Conservation (phyloP, 108 stramenopile genomes). For the Cyclotella choctawhatcheeana region DNA sequence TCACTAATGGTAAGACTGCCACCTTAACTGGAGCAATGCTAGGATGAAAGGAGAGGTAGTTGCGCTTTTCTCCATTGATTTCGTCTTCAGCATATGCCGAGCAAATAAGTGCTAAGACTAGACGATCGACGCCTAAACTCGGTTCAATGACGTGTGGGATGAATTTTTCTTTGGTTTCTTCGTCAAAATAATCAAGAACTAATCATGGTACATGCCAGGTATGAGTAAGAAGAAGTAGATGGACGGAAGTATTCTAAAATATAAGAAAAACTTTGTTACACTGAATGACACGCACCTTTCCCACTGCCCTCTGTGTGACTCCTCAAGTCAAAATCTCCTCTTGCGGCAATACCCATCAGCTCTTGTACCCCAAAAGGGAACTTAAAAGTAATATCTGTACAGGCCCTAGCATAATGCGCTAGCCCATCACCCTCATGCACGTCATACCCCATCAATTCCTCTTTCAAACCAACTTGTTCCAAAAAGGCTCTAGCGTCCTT, state of each 20-base stretch:
- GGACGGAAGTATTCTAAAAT: background rate
- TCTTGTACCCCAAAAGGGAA: conserved; percentile 97
- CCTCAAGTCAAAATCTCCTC: conserved; percentile 95
- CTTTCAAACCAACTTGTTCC: conserved; percentile 73
- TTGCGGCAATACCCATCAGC: conserved; percentile 98
- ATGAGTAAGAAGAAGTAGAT: background rate
- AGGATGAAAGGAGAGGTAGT: conserved; percentile 89
- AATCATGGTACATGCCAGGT: background rate
- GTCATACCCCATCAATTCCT: conserved; percentile 89
- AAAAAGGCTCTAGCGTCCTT: conserved; percentile 77
- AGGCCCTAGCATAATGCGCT: conserved; percentile 97
- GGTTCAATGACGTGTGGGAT: conserved; percentile 98
- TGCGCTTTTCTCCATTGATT: conserved; percentile 89
- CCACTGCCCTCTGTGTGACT: conserved; percentile 91
- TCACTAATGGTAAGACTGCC: conserved; percentile 93
- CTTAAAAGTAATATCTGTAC: conserved; percentile 96
- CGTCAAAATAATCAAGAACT: conserved; percentile 94
- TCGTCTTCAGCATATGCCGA: conserved; percentile 95
- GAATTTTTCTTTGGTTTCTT: conserved; percentile 90
- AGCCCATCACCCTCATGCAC: conserved; percentile 90
- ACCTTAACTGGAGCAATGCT: conserved; percentile 95
- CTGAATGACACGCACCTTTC: conserved; percentile 59
- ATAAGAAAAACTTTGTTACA: background rate
- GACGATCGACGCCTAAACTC: conserved; percentile 92
- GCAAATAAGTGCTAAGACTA: conserved; percentile 91